These are phyloP conservation scores for Botrytis paeoniae DNA, from an alignment of 2,329 filamentous ascomycete species.

Conservation along the genomic window DNA sequence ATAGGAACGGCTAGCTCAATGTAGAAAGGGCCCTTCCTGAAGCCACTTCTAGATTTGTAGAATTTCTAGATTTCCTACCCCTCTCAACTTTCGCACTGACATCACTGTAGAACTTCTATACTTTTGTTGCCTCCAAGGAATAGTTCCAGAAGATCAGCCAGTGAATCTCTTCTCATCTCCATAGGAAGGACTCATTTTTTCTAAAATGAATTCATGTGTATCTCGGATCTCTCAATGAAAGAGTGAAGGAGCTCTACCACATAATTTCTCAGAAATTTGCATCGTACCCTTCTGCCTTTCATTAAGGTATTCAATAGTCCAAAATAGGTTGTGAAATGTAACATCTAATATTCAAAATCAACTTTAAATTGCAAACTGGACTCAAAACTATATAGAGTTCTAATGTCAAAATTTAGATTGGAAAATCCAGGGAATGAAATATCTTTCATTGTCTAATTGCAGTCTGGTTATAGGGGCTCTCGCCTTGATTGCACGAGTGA, in stretches of 20 bases:
- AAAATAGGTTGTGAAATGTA: accelerated
- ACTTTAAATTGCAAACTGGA: not conserved
- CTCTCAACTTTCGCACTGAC: not conserved
- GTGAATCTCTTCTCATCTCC: not conserved
- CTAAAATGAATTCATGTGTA: accelerated
- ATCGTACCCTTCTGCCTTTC: not conserved
- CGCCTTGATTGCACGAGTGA: no score
- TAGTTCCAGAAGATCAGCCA: accelerated
- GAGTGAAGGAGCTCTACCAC: not conserved
- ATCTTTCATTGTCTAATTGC: not conserved
- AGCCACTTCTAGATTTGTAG: no score
- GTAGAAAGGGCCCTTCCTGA: no score
- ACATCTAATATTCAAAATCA: not conserved
- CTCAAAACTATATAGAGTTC: accelerated
- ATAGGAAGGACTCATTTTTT: accelerated
- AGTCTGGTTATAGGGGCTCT: no score
- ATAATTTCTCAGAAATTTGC: not conserved
- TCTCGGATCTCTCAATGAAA: not conserved
- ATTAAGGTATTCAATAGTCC: not conserved
- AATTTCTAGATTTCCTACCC: no score
- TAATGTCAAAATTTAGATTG: no score
- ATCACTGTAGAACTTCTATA: not conserved
- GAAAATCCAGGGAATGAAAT: not conserved
- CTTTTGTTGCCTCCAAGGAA: not conserved
- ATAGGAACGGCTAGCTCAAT: no score